Percentiles rank a stretch among this genome's conserved stretches.
Evolutionary conservation across 305 asterid species (phyloP).

Genomic region (Fraxinus albicans): DNA sequence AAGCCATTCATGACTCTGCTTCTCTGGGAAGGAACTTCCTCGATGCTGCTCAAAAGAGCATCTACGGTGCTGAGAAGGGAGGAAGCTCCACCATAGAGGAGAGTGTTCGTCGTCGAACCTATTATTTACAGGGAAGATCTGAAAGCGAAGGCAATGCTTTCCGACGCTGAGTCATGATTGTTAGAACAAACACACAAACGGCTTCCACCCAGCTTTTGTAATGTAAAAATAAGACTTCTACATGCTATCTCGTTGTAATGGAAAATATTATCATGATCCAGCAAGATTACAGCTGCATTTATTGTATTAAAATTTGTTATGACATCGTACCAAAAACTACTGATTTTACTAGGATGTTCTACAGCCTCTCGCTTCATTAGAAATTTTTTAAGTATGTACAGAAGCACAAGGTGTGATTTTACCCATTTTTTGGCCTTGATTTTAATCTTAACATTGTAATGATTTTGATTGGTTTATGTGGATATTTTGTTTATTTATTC

Average conservation of each 20-base stretch:
- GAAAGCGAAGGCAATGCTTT: conserved; percentile 79
- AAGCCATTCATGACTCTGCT: conserved; percentile 43
- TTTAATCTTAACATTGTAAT: neutral
- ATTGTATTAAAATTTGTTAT: neutral
- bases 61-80: conserved; percentile 89
- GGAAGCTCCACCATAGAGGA: conserved; percentile 94
- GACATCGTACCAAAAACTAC: neutral
- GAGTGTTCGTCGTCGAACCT: conserved; percentile 84
- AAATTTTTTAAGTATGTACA: neutral
- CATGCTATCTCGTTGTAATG: neutral
- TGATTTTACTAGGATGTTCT: neutral
- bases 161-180: conserved; percentile 40
- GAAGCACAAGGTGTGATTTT: neutral
- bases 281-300: neutral
- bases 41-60: conserved; percentile 72
- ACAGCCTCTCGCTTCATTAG: neutral
- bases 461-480: neutral
- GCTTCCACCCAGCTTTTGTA: conserved; percentile 9
- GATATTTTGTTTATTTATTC: neutral
- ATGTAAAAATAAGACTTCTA: neutral
- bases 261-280: neutral
- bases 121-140: conserved; percentile 71
- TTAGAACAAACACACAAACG: neutral
- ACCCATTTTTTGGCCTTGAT: neutral
- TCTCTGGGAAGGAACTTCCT: conserved; percentile 71